Percentiles rank a stretch among this genome's conserved stretches.
Conservation (phyloP, 371 early-diverging fungal species). For the Funneliformis caledonium region DNA sequence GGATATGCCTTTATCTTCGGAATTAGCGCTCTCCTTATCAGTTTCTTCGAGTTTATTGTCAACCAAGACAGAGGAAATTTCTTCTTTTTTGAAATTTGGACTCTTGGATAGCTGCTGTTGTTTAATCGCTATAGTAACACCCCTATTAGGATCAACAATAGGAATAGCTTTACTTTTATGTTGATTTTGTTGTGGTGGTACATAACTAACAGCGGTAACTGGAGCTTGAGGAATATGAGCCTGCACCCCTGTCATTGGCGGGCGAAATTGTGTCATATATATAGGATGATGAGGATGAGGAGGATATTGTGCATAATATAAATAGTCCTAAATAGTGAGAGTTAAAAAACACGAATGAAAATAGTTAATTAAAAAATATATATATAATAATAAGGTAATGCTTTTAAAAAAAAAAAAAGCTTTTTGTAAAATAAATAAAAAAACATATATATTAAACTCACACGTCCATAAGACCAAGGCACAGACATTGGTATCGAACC, state of each 20-base stretch:
- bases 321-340: no score
- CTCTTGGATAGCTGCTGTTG: neutral
- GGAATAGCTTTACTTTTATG: conserved; percentile 18
- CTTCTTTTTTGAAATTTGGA: conserved; percentile 14
- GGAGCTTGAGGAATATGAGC: conserved; percentile 8
- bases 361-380: neutral
- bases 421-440: neutral
- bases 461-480: neutral
- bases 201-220: neutral
- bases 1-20: conserved; percentile 21
- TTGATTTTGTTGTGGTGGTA: neutral
- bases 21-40: conserved; percentile 18
- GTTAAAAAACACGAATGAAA: neutral
- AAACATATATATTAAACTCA: neutral
- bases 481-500: neutral
- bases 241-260: neutral
- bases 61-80: neutral
- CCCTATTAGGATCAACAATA: conserved; percentile 12
- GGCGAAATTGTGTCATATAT: neutral
- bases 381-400: neutral
- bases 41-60: neutral
- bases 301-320: neutral
- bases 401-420: no score
- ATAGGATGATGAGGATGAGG: neutral
- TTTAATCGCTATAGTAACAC: neutral